Evolutionary conservation across 2,329 filamentous ascomycete species (phyloP).

Genomic region (Exophiala sp.): DNA sequence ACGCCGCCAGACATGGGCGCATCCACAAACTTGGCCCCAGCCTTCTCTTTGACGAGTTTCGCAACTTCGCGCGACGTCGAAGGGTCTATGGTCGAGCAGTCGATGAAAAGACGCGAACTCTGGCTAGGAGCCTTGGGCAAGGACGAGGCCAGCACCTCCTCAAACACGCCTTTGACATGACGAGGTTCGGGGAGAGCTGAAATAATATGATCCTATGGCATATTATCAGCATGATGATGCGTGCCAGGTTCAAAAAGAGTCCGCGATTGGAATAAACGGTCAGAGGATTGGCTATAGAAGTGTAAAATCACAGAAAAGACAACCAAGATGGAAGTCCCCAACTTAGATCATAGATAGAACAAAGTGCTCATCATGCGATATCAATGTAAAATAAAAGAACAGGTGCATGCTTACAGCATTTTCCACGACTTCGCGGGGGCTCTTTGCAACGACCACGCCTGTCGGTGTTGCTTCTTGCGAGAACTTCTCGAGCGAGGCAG

Average conservation of each 20-base stretch:
- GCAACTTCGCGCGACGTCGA: slow-evolving; percentile 75
- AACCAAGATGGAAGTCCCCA: slow-evolving; percentile 51
- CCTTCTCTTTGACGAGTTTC: slow-evolving; percentile 53
- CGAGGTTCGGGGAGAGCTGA: slow-evolving; percentile 84
- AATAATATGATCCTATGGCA: slow-evolving; percentile 67
- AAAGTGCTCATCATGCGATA: slow-evolving; percentile 47
- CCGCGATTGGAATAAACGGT: slow-evolving; percentile 33
- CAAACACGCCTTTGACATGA: slow-evolving; percentile 79
- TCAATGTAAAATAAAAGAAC: not conserved
- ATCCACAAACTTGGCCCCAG: slow-evolving; percentile 67
- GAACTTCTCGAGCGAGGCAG: slow-evolving; percentile 51
- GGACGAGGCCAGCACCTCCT: slow-evolving; percentile 61
- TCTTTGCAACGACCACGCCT: slow-evolving; percentile 52
- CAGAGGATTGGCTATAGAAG: slow-evolving; percentile 71
- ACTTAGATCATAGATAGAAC: slow-evolving; percentile 67
- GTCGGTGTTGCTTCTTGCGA: slow-evolving; percentile 47
- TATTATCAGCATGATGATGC: slow-evolving; percentile 1
- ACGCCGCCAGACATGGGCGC: slow-evolving; percentile 97
- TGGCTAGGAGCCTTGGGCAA: slow-evolving; percentile 46
- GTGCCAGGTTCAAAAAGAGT: slow-evolving; percentile 15
- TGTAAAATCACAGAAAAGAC: slow-evolving; percentile 56
- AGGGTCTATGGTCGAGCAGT: slow-evolving; percentile 94
- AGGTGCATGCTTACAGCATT: slow-evolving; percentile 52
- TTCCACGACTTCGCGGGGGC: slow-evolving; percentile 58
- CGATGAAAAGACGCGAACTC: slow-evolving; percentile 74